phyloP scores from a whole-genome alignment of 2,329 filamentous ascomycete species.

The Magnaporthiopsis rhizophila region DNA sequence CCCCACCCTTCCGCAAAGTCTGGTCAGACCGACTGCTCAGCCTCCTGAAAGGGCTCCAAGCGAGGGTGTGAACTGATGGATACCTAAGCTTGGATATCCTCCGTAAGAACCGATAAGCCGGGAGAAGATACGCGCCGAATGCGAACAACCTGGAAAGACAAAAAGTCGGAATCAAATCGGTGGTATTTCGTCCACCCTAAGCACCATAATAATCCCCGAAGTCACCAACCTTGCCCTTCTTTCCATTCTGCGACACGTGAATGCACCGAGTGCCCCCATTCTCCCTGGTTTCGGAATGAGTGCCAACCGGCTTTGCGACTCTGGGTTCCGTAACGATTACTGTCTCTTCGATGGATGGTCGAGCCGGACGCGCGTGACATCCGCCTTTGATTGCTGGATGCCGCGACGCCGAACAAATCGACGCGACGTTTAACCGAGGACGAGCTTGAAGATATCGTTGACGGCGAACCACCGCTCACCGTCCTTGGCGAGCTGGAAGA shows the following conservation, averaged over 20 bases:
- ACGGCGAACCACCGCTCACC: slow-evolving; percentile 65
- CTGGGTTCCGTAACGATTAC: neutral
- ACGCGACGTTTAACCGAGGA: slow-evolving; percentile 49
- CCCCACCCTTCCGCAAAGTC: neutral
- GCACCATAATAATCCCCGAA: neutral
- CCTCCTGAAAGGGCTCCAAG: neutral
- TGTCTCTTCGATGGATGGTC: neutral
- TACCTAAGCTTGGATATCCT: neutral
- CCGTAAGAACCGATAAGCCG: neutral
- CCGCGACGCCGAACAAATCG: neutral
- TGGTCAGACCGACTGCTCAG: neutral
- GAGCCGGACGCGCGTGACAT: neutral
- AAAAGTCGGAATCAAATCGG: neutral
- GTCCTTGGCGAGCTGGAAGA: slow-evolving; percentile 75
- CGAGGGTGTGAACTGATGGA: neutral
- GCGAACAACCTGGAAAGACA: neutral
- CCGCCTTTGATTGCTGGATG: neutral
- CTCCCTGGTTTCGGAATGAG: neutral
- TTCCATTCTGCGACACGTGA: neutral
- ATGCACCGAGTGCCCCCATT: neutral
- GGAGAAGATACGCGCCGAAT: neutral
- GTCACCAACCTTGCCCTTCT: neutral
- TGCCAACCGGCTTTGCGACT: neutral
- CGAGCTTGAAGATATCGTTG: slow-evolving; percentile 92
- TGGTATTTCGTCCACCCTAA: neutral